A percentile compares a stretch with the other conserved stretches of the same genome.
These are phyloP conservation scores for Ballota nigra DNA, from an alignment of 257 asterid species.

Conservation along the genomic window DNA sequence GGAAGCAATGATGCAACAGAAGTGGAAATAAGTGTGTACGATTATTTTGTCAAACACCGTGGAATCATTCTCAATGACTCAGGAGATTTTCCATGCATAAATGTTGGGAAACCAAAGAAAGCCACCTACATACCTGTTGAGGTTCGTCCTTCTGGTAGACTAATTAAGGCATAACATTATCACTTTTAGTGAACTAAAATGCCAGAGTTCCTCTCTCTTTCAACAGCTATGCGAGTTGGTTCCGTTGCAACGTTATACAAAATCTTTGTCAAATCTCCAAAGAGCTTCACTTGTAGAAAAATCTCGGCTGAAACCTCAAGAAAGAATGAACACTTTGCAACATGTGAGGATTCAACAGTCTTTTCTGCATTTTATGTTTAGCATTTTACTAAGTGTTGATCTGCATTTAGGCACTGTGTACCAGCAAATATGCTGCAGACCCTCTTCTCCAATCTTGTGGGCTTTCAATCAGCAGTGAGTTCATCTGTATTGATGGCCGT, in stretches of 20 bases:
- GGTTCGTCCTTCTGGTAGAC: constrained; percentile 30
- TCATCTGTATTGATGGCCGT: constrained; percentile 58
- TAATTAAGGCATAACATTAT: not conserved
- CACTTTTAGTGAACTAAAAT: not conserved
- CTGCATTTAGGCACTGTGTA: constrained; percentile 47
- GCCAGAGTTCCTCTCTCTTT: constrained; percentile 1
- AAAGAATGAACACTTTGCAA: constrained; percentile 50
- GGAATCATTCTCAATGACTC: constrained; percentile 26
- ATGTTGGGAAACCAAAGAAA: constrained; percentile 64
- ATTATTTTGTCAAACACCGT: constrained; percentile 47
- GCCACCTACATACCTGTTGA: constrained; percentile 67
- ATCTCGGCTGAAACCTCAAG: constrained; percentile 69
- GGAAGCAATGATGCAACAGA: constrained; percentile 31
- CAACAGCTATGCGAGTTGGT: constrained; percentile 55
- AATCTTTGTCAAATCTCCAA: constrained; percentile 51
- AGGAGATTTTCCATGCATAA: constrained; percentile 58
- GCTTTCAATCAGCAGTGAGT: constrained; percentile 43
- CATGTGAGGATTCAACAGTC: constrained; percentile 30
- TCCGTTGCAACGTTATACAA: constrained; percentile 73
- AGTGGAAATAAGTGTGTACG: constrained; percentile 47
- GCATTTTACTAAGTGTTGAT: not conserved
- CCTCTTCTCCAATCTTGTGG: constrained; percentile 53
- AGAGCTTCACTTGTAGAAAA: constrained; percentile 73
- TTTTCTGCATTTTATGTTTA: not conserved
- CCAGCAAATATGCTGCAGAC: constrained; percentile 51